Evolutionary conservation across 768 basidiomycete genomes (phyloP).

Genomic region (Panaeolus papilionaceus): DNA sequence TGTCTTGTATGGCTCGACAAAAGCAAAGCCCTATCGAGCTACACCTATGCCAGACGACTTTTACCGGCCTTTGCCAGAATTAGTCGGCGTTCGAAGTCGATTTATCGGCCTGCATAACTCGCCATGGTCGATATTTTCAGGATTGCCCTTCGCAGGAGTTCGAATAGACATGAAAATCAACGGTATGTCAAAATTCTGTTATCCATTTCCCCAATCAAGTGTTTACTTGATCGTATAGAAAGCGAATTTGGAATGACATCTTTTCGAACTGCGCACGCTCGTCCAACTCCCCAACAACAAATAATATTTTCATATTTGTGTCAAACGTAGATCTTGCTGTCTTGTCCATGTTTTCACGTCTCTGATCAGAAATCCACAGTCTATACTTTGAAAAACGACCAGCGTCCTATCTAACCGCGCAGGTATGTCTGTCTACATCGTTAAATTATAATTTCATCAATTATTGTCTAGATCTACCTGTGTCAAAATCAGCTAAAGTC

Average conservation of each 20-base stretch:
- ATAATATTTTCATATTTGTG: neutral
- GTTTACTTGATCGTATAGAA: neutral
- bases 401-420: neutral
- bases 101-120: neutral
- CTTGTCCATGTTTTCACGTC: neutral
- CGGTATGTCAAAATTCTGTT: neutral
- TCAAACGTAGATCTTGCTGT: neutral
- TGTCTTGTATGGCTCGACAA: neutral
- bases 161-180: slow-evolving; percentile 2
- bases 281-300: neutral
- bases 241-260: slow-evolving; percentile 1
- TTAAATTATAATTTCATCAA: neutral
- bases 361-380: neutral
- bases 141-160: slow-evolving; percentile 7
- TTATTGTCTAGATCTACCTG: slow-evolving; percentile 49
- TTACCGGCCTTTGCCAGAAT: neutral
- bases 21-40: neutral
- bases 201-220: neutral
- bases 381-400: neutral
- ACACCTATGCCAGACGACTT: slow-evolving; percentile 3
- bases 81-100: neutral
- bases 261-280: slow-evolving; percentile 1
- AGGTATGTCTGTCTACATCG: neutral
- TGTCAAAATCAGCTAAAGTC: slow-evolving; percentile 55
- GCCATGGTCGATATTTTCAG: neutral